These are phyloP conservation scores for Sugiyamaella valdiviana DNA, from an alignment of 805 yeast genomes.

Conservation along the genomic window DNA sequence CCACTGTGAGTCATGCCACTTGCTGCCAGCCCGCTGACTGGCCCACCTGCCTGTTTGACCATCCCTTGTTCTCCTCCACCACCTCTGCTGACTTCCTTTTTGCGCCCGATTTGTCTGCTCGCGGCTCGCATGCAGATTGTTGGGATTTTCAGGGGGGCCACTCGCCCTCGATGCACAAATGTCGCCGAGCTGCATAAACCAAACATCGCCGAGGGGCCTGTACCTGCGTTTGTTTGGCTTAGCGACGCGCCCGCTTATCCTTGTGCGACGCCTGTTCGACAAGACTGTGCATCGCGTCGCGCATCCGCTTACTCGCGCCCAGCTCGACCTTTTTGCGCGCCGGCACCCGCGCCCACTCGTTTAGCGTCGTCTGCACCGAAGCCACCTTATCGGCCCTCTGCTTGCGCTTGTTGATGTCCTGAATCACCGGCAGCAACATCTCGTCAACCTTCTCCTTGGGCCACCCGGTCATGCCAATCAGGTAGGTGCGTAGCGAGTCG, in stretches of 20 bases:
- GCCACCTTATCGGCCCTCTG: slow-evolving; percentile 7
- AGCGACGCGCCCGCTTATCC: neutral
- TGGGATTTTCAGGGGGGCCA: neutral
- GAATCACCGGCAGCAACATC: slow-evolving; percentile 76
- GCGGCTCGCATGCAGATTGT: neutral
- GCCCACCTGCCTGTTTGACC: neutral
- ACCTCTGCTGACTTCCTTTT: neutral
- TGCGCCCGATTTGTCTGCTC: neutral
- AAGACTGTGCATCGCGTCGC: slow-evolving; percentile 17
- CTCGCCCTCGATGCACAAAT: neutral
- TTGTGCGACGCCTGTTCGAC: slow-evolving; percentile 4
- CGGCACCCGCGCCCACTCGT: slow-evolving; percentile 19
- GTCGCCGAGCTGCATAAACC: too few species aligned
- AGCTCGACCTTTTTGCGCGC: slow-evolving; percentile 22
- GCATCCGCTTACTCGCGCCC: slow-evolving; percentile 24
- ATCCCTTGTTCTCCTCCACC: neutral
- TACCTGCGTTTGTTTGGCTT: neutral
- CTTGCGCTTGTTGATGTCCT: slow-evolving; percentile 53
- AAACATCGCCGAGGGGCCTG: too few species aligned
- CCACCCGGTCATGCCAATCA: slow-evolving; percentile 77
- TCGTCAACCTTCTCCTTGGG: slow-evolving; percentile 67
- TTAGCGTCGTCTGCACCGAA: slow-evolving; percentile 20
- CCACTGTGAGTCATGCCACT: too few species aligned
- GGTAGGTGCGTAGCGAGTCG: slow-evolving; percentile 65
- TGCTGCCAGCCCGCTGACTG: too few species aligned